These are phyloP conservation scores for Didymella glomerata DNA, from an alignment of 2,329 filamentous ascomycete genomes.

Conservation along the genomic window DNA sequence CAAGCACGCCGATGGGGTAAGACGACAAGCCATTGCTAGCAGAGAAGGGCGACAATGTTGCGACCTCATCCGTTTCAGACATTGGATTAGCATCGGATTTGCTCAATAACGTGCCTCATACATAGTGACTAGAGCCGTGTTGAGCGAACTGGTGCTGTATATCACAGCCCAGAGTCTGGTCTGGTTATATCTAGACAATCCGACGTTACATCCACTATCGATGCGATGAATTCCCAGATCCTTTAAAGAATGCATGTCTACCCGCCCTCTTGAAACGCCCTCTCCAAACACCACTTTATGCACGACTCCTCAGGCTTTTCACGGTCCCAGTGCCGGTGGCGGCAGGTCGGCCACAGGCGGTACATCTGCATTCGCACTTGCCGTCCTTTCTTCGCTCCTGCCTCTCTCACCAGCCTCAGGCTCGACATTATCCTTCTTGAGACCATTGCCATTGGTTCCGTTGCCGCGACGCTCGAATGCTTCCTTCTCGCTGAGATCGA, in stretches of 20 bases:
- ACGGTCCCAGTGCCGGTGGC: slow-evolving; percentile 3
- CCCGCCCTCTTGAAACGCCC: background rate
- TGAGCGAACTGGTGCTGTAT: background rate
- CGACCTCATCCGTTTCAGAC: too few relatives aligned
- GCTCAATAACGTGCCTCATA: too few relatives aligned
- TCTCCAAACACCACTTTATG: background rate
- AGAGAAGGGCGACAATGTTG: too few relatives aligned
- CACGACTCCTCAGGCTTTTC: background rate
- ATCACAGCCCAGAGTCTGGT: background rate
- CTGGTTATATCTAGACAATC: background rate
- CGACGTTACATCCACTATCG: background rate
- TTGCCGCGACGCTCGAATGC: slow-evolving; percentile 48
- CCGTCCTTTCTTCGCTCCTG: slow-evolving; percentile 29
- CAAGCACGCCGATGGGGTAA: too few relatives aligned
- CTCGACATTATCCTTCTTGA: slow-evolving; percentile 18
- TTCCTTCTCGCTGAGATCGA: slow-evolving; percentile 60
- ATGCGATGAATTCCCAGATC: background rate
- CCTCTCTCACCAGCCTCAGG: slow-evolving; percentile 24
- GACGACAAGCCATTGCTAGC: too few relatives aligned
- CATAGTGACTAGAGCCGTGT: too few relatives aligned
- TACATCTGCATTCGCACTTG: slow-evolving; percentile 1
- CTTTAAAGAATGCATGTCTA: background rate
- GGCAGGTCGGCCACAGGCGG: slow-evolving; percentile 6
- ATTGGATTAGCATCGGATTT: too few relatives aligned
- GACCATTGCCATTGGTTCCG: slow-evolving; percentile 30